These are phyloP conservation scores for Vanilla planifolia DNA, from an alignment of 106 monocot genomes.

Conservation along the genomic window DNA sequence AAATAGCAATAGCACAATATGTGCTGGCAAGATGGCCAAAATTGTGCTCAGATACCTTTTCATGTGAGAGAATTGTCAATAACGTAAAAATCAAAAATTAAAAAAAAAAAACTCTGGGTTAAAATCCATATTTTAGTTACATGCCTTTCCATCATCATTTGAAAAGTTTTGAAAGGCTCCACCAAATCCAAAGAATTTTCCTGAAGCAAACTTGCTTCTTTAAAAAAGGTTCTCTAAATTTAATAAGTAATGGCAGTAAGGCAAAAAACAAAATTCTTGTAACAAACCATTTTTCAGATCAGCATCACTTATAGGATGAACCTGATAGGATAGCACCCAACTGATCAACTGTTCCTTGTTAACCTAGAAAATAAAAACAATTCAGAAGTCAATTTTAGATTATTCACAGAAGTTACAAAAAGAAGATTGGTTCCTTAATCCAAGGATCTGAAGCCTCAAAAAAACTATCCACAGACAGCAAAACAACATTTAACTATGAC, in stretches of 20 bases:
- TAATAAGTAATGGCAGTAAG: neutral
- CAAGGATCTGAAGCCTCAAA: too few species aligned
- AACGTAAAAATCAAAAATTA: neutral
- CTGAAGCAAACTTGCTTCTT: slow-evolving; percentile 18
- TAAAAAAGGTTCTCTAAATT: neutral
- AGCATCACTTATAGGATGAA: slow-evolving; percentile 19
- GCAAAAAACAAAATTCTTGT: neutral
- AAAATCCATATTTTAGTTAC: too few species aligned
- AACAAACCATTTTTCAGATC: slow-evolving; percentile 36
- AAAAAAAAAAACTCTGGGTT: neutral
- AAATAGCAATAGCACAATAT: slow-evolving; percentile 75
- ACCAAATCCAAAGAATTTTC: slow-evolving; percentile 84
- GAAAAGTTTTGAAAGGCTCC: slow-evolving; percentile 63
- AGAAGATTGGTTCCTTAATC: neutral
- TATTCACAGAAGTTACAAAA: neutral
- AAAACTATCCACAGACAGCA: too few species aligned
- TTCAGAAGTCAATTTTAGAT: neutral
- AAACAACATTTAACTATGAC: too few species aligned
- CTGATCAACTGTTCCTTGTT: slow-evolving; percentile 56
- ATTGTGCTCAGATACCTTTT: slow-evolving; percentile 39
- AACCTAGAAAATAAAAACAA: slow-evolving; percentile 31
- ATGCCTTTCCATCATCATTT: slow-evolving; percentile 28
- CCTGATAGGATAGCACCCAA: slow-evolving; percentile 89
- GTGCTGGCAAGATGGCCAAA: slow-evolving; percentile 88
- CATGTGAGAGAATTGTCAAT: neutral